Evolutionary conservation across 352 stramenopile species (phyloP).

Genomic region (Phytophthora sp.): DNA sequence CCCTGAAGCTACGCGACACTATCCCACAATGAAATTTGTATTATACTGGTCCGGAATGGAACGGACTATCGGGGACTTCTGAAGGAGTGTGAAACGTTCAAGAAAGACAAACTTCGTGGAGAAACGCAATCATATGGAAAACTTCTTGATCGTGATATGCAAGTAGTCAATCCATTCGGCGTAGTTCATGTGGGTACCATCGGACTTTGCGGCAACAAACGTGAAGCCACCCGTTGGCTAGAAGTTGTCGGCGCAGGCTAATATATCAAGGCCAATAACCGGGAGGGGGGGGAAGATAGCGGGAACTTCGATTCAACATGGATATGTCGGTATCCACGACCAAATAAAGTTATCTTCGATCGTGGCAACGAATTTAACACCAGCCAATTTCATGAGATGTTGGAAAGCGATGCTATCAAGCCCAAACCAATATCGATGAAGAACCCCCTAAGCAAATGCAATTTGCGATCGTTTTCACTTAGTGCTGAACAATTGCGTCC

Average conservation of each 20-base stretch:
- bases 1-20: neutral
- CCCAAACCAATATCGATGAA: slow-evolving; percentile 1
- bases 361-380: slow-evolving; percentile 10
- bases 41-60: slow-evolving; percentile 25
- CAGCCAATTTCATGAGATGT: slow-evolving; percentile 3
- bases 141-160: neutral
- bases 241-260: slow-evolving; percentile 7
- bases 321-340: slow-evolving; percentile 12
- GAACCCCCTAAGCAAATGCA: slow-evolving; percentile 12
- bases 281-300: neutral
- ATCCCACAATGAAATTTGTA: neutral
- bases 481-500: neutral
- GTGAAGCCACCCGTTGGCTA: slow-evolving; percentile 11
- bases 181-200: slow-evolving; percentile 11
- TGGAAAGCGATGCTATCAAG: neutral
- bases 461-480: slow-evolving; percentile 8
- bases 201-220: slow-evolving; percentile 6
- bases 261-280: neutral
- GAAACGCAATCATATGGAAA: slow-evolving; percentile 6
- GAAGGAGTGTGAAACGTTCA: too few species aligned
- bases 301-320: slow-evolving; percentile 7
- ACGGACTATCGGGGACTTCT: neutral
- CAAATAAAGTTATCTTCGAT: slow-evolving; percentile 1
- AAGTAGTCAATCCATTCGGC: slow-evolving; percentile 7
- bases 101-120: slow-evolving; percentile 2